A percentile compares a stretch with the other conserved stretches of the same genome.
These are phyloP conservation scores for Rosellinia necatrix DNA, from an alignment of 2,329 filamentous ascomycete species.

Conservation along the genomic window DNA sequence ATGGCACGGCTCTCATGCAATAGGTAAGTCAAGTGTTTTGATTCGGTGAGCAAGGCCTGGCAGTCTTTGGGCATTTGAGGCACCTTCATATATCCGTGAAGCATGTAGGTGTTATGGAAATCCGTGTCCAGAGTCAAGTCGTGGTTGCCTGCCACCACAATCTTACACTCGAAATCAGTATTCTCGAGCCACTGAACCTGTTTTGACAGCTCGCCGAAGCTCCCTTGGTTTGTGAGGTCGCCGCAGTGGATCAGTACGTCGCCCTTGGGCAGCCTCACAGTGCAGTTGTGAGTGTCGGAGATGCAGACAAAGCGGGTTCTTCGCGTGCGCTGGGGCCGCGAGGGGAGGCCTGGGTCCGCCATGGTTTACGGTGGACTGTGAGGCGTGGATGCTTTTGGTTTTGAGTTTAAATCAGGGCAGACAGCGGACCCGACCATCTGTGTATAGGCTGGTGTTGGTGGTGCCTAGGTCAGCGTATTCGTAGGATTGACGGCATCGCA, in stretches of 20 bases:
- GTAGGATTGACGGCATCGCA: neutral
- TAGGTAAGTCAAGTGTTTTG: slow-evolving; percentile 61
- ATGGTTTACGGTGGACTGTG: slow-evolving; percentile 4
- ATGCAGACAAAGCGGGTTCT: slow-evolving; percentile 73
- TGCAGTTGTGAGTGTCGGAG: slow-evolving; percentile 75
- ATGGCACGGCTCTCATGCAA: slow-evolving; percentile 60
- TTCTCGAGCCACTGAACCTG: slow-evolving; percentile 70
- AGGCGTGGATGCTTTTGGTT: neutral
- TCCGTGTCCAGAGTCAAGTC: slow-evolving; percentile 71
- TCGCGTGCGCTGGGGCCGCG: slow-evolving; percentile 37
- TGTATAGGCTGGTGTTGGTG: neutral
- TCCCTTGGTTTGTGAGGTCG: slow-evolving; percentile 76
- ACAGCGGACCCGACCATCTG: neutral
- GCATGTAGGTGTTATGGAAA: slow-evolving; percentile 61
- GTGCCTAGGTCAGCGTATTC: too few relatives aligned
- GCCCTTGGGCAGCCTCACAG: slow-evolving; percentile 67
- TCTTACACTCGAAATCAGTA: slow-evolving; percentile 70
- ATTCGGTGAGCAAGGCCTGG: slow-evolving; percentile 57
- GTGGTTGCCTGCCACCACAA: slow-evolving; percentile 76
- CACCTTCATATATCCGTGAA: slow-evolving; percentile 60
- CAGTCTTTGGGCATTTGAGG: slow-evolving; percentile 60
- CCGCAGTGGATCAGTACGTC: slow-evolving; percentile 79
- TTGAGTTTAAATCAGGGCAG: neutral
- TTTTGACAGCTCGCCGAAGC: slow-evolving; percentile 61
- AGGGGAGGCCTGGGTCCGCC: neutral